Evolutionary conservation across 2,329 filamentous ascomycete genomes (phyloP).

Genomic region (Rutstroemia sp.): DNA sequence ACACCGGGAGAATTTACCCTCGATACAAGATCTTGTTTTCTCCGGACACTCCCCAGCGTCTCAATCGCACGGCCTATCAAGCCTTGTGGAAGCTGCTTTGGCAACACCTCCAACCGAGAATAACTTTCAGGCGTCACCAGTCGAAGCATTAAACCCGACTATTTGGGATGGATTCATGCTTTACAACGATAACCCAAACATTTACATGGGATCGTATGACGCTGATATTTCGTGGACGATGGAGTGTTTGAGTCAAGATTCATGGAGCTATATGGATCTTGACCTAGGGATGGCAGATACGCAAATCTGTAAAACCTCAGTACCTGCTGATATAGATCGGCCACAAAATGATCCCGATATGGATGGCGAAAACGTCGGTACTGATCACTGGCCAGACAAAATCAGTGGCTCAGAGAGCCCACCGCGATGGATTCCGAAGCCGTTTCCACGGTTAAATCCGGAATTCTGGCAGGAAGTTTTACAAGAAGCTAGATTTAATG

Average conservation of each 20-base stretch:
- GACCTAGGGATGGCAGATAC: not conserved
- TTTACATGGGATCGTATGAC: conserved; percentile 26
- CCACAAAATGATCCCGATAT: conserved; percentile 14
- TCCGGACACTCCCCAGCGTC: conserved; percentile 5
- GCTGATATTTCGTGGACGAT: conserved; percentile 27
- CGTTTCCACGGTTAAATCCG: conserved; percentile 17
- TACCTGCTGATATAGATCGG: not conserved
- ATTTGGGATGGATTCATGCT: conserved; percentile 26
- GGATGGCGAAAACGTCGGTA: conserved; percentile 22
- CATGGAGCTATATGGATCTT: conserved; percentile 4
- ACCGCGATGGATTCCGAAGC: conserved; percentile 10
- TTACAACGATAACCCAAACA: conserved; percentile 16
- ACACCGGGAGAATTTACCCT: not conserved
- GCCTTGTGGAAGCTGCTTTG: conserved; percentile 26
- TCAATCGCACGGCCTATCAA: conserved; percentile 21
- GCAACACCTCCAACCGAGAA: conserved; percentile 14
- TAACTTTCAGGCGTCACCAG: conserved; percentile 9
- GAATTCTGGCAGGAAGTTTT: conserved; percentile 24
- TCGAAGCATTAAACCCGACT: conserved; percentile 17
- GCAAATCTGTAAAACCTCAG: not conserved
- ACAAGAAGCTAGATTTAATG: conserved; percentile 20
- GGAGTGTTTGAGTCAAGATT: conserved; percentile 13
- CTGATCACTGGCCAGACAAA: conserved; percentile 25
- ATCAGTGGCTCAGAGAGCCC: conserved; percentile 11
- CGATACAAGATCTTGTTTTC: conserved; percentile 2